Base-by-base conservation (phyloP, 148 eudicot species). In the Polygonum maritimum region DNA sequence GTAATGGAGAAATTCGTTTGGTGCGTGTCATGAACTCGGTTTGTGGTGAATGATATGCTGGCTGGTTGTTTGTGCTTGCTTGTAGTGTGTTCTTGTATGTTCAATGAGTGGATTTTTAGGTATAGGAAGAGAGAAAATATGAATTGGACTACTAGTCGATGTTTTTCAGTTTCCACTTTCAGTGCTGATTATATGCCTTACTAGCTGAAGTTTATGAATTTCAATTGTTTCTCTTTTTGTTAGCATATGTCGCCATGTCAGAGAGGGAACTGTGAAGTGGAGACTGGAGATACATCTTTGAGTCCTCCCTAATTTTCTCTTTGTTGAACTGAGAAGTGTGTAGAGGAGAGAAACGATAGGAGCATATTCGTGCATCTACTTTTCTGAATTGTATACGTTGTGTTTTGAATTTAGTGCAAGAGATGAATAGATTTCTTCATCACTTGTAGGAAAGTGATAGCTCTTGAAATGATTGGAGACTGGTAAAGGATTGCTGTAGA, bases 121-220 rank as follows among this genome's bases (percentile, higher is more conserved):
- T 67, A 2, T 67, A 36, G 44, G 71, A 67, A 19, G 45, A 67
- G 71, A 67, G 45, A 10, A 67, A 10, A 67, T 16, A 67, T 67
- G 19, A 38, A 35, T 18, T 19, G 19, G 60, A 54, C 22, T 54
- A 51, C 19, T 35, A 3, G 13, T 63, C 14, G 16, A 63, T 35
- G 70, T 44, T 44, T 40, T 40, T 40, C 5, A 40, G 7, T 40
- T 40, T 44, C 9, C 47, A 26, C 31, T 26, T 26, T 95, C 35
- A 60, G 60, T 2, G 99, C 90, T 76, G 88, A 26, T 26, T 26
- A 26, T 26, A 14, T 67, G 44, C 12, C 35, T 33, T 63, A 31
- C 71, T 5, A 35, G 71, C 71, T 67, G 71, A 67, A 16, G 9
- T 44, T 36, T 35, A 16, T 19, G 38, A 16, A 36, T 36, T 67